Conservation (phyloP, 140 eudicot species). For the Cichorium intybus region DNA sequence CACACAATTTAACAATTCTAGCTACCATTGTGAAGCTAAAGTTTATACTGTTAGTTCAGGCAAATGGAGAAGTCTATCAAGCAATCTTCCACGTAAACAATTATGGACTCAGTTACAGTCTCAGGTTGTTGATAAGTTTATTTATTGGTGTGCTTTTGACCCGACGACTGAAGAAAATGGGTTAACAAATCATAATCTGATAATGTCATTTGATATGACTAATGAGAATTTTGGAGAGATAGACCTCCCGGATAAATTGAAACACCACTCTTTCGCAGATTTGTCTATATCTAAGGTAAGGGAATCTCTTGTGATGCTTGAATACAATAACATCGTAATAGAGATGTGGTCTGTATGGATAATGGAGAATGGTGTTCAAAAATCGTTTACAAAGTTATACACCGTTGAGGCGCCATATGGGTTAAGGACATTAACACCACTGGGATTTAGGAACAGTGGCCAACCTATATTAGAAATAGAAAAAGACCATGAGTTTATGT, state of each 20-base stretch:
- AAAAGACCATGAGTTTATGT: neutral
- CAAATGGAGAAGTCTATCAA: neutral
- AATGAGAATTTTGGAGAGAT: neutral
- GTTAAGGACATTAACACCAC: too few species aligned
- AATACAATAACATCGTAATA: neutral
- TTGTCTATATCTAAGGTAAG: neutral
- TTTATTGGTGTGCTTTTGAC: neutral
- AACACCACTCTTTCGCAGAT: neutral
- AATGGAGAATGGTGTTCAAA: constrained; percentile 5
- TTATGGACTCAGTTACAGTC: neutral
- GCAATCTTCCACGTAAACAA: neutral
- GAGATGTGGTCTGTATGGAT: neutral
- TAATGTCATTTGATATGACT: too few species aligned
- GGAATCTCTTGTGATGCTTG: neutral
- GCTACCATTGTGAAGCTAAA: neutral
- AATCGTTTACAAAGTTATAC: neutral
- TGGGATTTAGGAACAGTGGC: constrained; percentile 14
- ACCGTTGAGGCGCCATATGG: neutral
- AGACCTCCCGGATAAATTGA: constrained; percentile 1
- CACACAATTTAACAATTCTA: neutral
- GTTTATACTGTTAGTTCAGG: neutral
- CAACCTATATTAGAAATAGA: neutral
- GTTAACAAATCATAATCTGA: neutral
- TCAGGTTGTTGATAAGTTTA: neutral
- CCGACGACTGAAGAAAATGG: neutral